phyloP scores from a whole-genome alignment of 2,329 filamentous ascomycete species.

The Aureobasidium subglaciale region DNA sequence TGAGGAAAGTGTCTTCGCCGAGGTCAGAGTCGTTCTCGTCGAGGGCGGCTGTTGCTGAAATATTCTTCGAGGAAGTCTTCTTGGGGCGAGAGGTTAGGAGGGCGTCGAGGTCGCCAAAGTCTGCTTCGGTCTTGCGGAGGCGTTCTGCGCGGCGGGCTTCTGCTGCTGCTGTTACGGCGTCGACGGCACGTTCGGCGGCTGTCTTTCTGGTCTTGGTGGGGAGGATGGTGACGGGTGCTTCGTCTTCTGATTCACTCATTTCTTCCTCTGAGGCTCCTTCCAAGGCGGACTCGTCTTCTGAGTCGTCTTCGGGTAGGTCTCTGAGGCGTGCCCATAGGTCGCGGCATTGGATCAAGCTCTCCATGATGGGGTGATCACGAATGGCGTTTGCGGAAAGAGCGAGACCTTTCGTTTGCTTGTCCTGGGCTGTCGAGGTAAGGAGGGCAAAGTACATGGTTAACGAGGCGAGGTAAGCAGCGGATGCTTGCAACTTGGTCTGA shows the following conservation, averaged over 20 bases:
- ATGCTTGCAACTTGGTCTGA: conserved; percentile 64
- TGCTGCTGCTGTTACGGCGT: conserved; percentile 49
- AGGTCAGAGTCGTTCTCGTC: conserved; percentile 74
- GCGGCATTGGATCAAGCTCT: conserved; percentile 69
- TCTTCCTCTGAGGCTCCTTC: conserved; percentile 13
- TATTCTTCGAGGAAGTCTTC: conserved; percentile 16
- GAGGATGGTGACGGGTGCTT: conserved; percentile 17
- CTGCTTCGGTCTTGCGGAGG: conserved; percentile 56
- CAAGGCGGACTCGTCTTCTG: conserved; percentile 12
- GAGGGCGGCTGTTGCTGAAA: conserved; percentile 20
- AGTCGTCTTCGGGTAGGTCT: conserved; percentile 39
- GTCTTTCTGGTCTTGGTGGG: conserved; percentile 34
- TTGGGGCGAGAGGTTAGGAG: conserved; percentile 43
- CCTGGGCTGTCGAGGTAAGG: conserved; percentile 68
- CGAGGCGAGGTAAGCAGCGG: conserved; percentile 78
- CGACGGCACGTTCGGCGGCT: conserved; percentile 43
- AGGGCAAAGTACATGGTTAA: conserved; percentile 93
- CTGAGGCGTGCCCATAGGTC: conserved; percentile 73
- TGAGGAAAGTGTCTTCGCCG: conserved; percentile 78
- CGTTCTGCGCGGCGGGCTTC: conserved; percentile 48
- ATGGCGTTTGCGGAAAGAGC: conserved; percentile 70
- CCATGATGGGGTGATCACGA: conserved; percentile 87
- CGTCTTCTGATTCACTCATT: conserved; percentile 29
- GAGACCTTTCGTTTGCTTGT: conserved; percentile 42
- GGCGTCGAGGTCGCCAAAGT: conserved; percentile 63